These are phyloP conservation scores for Nitzschia sp. DNA, from an alignment of 108 stramenopile species.

Conservation along the genomic window DNA sequence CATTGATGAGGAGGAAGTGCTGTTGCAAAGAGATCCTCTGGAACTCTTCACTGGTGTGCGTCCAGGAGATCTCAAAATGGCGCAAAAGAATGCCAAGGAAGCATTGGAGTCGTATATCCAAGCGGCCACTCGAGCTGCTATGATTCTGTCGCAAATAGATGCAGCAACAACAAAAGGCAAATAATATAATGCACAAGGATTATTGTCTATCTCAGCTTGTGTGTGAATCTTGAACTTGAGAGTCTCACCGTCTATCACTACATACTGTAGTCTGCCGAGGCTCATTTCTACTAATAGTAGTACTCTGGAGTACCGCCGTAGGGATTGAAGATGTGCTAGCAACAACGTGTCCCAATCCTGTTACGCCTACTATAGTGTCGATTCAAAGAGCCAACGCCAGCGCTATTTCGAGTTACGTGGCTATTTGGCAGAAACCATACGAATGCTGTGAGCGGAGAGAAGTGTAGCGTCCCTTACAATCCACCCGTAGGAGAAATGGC, in stretches of 20 bases:
- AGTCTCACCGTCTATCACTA: not conserved
- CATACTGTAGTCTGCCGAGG: not conserved
- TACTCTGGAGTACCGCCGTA: too few species aligned
- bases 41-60: slow-evolving; percentile 44
- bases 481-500: too few species aligned
- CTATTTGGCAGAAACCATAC: too few species aligned
- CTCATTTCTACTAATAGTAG: too few species aligned
- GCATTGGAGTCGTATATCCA: slow-evolving; percentile 45
- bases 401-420: too few species aligned
- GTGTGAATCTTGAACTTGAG: not conserved
- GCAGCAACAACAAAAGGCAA: slow-evolving; percentile 8
- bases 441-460: too few species aligned
- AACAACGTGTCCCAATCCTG: too few species aligned
- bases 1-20: slow-evolving; percentile 20
- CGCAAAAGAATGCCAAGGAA: slow-evolving; percentile 44
- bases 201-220: not conserved
- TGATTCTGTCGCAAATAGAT: slow-evolving; percentile 24
- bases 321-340: too few species aligned
- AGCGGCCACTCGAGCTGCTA: slow-evolving; percentile 46
- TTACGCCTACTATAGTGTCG: too few species aligned
- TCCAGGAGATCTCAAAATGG: slow-evolving; percentile 38
- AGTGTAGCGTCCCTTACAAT: too few species aligned
- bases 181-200: not conserved
- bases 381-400: too few species aligned
- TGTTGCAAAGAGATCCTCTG: slow-evolving; percentile 25